These are phyloP conservation scores for Yamadazyma triangularis DNA, from an alignment of 1,139 yeast genomes.

Conservation along the genomic window DNA sequence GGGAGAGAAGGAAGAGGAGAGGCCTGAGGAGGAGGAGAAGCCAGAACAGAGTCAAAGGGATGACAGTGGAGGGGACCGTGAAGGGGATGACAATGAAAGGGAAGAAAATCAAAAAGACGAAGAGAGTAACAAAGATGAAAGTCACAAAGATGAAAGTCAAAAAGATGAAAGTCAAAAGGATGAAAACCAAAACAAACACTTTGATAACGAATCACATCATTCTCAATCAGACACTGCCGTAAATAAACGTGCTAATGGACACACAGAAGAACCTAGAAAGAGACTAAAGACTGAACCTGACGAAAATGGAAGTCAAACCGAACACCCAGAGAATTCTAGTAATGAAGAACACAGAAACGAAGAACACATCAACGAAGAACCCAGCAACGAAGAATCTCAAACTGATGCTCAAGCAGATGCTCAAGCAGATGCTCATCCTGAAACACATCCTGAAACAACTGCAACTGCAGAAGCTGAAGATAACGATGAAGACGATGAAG, in stretches of 20 bases:
- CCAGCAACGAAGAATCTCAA: conserved; percentile 12
- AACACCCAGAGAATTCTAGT: no score
- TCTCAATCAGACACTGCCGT: no score
- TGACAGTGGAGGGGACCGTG: not conserved
- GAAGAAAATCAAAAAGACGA: conserved; percentile 10
- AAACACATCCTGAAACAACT: no score
- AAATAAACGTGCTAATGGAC: no score
- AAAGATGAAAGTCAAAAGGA: conserved; percentile 1
- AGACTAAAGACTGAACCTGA: conserved; percentile 10
- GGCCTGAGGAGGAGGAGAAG: not conserved
- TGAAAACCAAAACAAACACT: conserved; percentile 12
- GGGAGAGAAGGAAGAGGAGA: conserved; percentile 4
- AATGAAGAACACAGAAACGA: conserved; percentile 1
- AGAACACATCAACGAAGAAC: conserved; percentile 1
- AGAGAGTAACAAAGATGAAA: conserved; percentile 6
- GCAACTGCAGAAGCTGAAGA: no score
- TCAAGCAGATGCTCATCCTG: conserved; percentile 1
- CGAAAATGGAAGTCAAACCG: conserved; percentile 4
- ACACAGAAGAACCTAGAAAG: conserved; percentile 4
- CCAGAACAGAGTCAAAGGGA: not conserved
- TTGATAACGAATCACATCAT: no score
- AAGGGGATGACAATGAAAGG: conserved; percentile 10
- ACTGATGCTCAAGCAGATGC: conserved; percentile 7
- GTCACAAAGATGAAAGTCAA: conserved; percentile 1
- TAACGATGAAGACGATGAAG: conserved; percentile 22